Percentiles rank a stretch among this genome's conserved stretches.
Conservation (phyloP, 2,329 filamentous ascomycete genomes). For the Fusarium sambucinum region DNA sequence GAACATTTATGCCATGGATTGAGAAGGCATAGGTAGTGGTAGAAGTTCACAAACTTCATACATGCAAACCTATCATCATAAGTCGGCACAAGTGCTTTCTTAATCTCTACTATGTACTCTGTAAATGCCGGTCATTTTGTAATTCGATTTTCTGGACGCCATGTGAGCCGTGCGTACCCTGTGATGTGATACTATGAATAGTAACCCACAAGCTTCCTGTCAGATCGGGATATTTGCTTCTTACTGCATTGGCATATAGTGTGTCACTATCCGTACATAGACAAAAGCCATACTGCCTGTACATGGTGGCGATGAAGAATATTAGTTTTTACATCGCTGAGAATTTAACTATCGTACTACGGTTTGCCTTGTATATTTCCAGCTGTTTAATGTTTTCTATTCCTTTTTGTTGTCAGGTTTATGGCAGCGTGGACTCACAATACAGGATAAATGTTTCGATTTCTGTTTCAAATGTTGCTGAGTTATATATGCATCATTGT, state of each 20-base stretch:
- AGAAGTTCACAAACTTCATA: neutral
- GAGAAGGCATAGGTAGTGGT: neutral
- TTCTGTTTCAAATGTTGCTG: neutral
- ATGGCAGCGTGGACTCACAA: neutral
- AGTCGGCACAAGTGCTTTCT: neutral
- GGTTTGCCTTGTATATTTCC: too few species aligned
- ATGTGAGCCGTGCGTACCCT: constrained; percentile 19
- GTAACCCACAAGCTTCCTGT: constrained; percentile 32
- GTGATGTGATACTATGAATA: constrained; percentile 32
- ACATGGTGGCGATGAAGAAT: too few species aligned
- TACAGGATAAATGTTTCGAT: neutral
- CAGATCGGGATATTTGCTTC: constrained; percentile 28
- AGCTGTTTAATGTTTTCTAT: neutral
- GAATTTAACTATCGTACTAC: neutral
- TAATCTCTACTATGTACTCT: neutral
- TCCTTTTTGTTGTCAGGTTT: too few species aligned
- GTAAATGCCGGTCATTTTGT: neutral
- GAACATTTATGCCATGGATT: neutral
- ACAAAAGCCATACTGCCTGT: neutral
- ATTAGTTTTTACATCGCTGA: neutral
- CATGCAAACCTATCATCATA: neutral
- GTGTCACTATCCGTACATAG: neutral
- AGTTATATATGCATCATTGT: neutral
- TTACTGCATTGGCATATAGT: constrained; percentile 14
- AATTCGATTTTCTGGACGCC: constrained; percentile 2